Base-by-base conservation (phyloP, 192 early-diverging fungal genomes). In the Helicostylum pulchrum region DNA sequence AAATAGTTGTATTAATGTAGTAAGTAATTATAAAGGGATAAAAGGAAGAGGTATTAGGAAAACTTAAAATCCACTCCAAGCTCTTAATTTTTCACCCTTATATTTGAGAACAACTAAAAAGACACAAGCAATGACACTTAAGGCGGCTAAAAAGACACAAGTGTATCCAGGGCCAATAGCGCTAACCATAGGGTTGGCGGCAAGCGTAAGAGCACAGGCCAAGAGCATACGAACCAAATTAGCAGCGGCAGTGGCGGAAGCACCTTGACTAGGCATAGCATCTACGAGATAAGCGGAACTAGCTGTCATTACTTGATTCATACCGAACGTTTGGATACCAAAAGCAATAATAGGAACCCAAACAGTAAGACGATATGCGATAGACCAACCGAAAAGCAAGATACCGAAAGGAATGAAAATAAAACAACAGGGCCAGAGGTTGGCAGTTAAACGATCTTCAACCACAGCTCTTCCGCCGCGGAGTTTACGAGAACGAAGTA, bases 291-390 rank as follows among this genome's bases (percentile, higher is more conserved):
- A 81, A 9, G 77, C 74, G 8, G 77, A 58, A 39, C 62, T 62
- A 4, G 77, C 68, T 23, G 77, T 53, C 50, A 34, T 59, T 11
- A 78, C 70, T 55, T 78, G 80, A 20, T 64, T 72, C 77, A 81
- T 76, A 42, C 80, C 80, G 66, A 81, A 81, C 46, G 75, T 72
- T n/a, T 76, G 75, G 39, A 78, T 74, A n/a, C 64, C 77, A 55
- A 78, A 78, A 20, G 71, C 80, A 14, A 77, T 52, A 43, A 82
- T 77, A 7, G 73, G 65, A 0, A 51, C 74, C 42, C 71, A 75
- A 17, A 79, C 66, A 17, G 57, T 68, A 8, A 82, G 30, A 8
- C 70, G 44, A 19, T 62, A 64, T 44, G 79, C 59, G 30, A 72
- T 65, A 17, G 67, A 64, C 73, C 73, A 79, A 3, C 80, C 80